Base-by-base conservation (phyloP, 2,329 filamentous ascomycete species). In the Chaetoscypha palmicola region DNA sequence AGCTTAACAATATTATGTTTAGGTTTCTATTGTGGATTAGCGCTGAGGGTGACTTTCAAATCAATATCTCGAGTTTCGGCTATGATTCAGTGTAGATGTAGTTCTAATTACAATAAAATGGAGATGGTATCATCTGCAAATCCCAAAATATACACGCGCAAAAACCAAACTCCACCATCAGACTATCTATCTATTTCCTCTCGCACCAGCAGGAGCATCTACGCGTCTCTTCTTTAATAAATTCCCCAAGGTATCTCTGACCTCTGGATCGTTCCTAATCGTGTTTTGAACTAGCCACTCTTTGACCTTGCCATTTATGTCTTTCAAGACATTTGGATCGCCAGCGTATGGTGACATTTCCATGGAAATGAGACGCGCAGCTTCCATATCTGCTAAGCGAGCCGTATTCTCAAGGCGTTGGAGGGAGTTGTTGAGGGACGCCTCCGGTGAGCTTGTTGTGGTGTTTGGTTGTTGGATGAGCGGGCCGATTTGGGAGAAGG, bases 231-330 rank as follows among this genome's bases (percentile, higher is more conserved):
- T 79, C 61, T 77, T 73, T 45, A 90, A 66, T 21, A 81, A 79
- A 46, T 72, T 75, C 19, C 79, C 80, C 54, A 95, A 72, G 1
- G 89, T 89, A 63, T 87, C 82, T 54, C 81, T 76, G 7, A 97
- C 91, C 66, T 91, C 86, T 1, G 81, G 82, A 64, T 91, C 86
- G 37, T 76, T 79, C 53, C 79, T 75, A 47, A 94, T 84, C 11
- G 82, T 90, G 60, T 94, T 94, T 63, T 94, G 81, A 39, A 96
- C 80, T 54, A 97, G 69, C 75, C 88, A 94, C 58, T 92, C 86
- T 65, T 82, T 85, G 66, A 96, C 76, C 57, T 83, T 85, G 31
- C 74, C 73, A 49, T 80, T 76, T 58, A 94, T 66, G 47, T 78
- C 79, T 34, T 70, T 70, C 36, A 83, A 68, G n/a, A 71, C 72